Evolutionary conservation across 2,329 filamentous ascomycete species (phyloP).

Genomic region (Stagonosporopsis vannaccii): DNA sequence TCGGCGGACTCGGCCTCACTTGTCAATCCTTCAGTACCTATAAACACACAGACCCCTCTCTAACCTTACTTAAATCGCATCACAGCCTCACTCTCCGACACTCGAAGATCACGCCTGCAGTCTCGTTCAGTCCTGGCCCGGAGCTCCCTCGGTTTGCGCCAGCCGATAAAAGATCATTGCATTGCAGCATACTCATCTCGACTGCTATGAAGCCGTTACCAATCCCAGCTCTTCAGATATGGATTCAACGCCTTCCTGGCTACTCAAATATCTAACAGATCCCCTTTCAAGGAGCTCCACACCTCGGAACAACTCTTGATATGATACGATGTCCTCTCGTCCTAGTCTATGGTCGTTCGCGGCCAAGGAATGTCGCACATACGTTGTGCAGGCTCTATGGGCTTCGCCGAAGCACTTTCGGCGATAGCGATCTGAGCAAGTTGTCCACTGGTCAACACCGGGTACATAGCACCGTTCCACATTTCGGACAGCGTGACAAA

Average conservation of each 20-base stretch:
- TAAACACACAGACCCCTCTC: background rate
- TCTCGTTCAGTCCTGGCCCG: background rate
- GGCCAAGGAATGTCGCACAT: no score
- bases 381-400: background rate
- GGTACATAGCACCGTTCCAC: background rate
- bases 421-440: background rate
- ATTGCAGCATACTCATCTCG: slow-evolving; percentile 9
- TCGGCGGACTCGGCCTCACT: slow-evolving; percentile 18
- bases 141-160: background rate
- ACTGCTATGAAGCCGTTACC: background rate
- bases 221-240: background rate
- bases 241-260: background rate
- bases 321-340: background rate
- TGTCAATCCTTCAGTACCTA: background rate
- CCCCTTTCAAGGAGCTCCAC: no score
- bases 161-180: background rate
- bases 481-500: no score
- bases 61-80: background rate
- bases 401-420: slow-evolving; percentile 5
- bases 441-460: background rate
- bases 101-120: background rate
- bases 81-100: background rate
- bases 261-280: background rate
- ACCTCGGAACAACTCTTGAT: background rate
- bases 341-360: background rate